A percentile compares a stretch with the other conserved stretches of the same genome.
Evolutionary conservation across 495 filamentous ascomycete genomes (phyloP).

Genomic region (Bacidia rubella): DNA sequence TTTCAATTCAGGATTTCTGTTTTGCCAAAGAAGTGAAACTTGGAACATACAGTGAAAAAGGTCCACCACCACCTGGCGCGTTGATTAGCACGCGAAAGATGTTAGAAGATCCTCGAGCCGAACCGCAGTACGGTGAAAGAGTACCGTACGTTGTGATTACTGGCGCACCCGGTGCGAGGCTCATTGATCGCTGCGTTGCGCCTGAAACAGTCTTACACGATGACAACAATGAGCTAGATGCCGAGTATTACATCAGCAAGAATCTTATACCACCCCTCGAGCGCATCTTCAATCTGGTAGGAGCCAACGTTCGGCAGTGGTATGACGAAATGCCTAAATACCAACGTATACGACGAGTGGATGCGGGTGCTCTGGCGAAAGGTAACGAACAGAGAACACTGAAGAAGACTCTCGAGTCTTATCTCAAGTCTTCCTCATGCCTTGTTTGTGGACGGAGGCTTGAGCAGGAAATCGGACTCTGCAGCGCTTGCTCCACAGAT

Average conservation of each 20-base stretch:
- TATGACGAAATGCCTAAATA: constrained; percentile 95
- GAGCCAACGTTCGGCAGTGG: constrained; percentile 82
- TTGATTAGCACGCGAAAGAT: constrained; percentile 74
- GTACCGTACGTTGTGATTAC: constrained; percentile 88
- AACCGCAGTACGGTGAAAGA: constrained; percentile 91
- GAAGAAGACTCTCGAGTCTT: constrained; percentile 69
- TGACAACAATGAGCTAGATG: constrained; percentile 69
- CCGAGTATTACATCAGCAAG: constrained; percentile 93
- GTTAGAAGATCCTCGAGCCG: constrained; percentile 68
- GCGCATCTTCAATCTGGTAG: constrained; percentile 93
- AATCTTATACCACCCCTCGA: constrained; percentile 91
- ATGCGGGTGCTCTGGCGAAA: constrained; percentile 23
- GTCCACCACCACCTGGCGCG: constrained; percentile 70
- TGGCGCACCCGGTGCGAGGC: constrained; percentile 69
- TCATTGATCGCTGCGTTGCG: constrained; percentile 81
- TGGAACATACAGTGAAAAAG: constrained; percentile 74
- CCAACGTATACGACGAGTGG: constrained; percentile 52
- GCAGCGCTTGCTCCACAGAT: constrained; percentile 44
- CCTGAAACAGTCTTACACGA: constrained; percentile 72
- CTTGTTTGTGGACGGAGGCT: constrained; percentile 61
- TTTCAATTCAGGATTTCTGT: constrained; percentile 91
- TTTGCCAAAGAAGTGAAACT: constrained; percentile 86
- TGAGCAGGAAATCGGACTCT: constrained; percentile 45
- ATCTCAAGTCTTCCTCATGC: constrained; percentile 69
- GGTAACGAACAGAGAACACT: constrained; percentile 17